Base-by-base conservation (phyloP, 164 flowering plant genomes). In the Annona cherimola region DNA sequence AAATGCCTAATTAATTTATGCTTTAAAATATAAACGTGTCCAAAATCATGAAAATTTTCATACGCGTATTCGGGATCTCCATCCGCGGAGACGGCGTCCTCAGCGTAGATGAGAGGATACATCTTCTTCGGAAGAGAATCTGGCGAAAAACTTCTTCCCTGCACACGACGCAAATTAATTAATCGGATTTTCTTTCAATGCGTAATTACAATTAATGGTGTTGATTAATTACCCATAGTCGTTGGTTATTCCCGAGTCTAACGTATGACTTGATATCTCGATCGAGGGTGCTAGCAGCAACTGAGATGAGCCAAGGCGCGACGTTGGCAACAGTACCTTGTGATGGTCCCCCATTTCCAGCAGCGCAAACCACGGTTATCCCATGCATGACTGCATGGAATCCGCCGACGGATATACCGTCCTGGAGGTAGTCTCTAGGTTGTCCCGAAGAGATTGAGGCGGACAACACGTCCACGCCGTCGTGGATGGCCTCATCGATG, bases 281-380 rank as follows among this genome's bases (percentile, higher is more conserved):
- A 16, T 88, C 90, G 5, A 88, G 79, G 2, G 89, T 84, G 26
- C 90, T 75, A 0, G 90, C 90, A 1, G 89, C 92, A 8, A 85
- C 87, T 2, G 87, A 86, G 8, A 84, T 86, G 9, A 88, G 77
- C 92, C 92, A 88, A 0, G 92, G 92, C 0, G 90, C 84, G 0
- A 80, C 63, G 66, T 88, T 88, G 1, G 76, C 67, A 1, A 81
- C 81, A 7, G 82, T 70, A 42, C 2, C 3, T 2, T 11, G 18
- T 1, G 14, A 45, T 4, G 87, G 86, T 0, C 90, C 90, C 0
- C 70, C 75, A 67, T 87, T 87, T 1, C 91, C 89, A 1, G 85
- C 89, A 0, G 91, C 76, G 0, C 84, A 77, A 1, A 89, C 82
- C 0, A 87, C 86, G 42, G 85, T 55, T 4, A 85, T 73, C 0